Evolutionary conservation across 1,139 yeast genomes (phyloP), one percentile per base, ranked within the genome.

Genomic region (Zhuliangozyma blackwelliae): DNA sequence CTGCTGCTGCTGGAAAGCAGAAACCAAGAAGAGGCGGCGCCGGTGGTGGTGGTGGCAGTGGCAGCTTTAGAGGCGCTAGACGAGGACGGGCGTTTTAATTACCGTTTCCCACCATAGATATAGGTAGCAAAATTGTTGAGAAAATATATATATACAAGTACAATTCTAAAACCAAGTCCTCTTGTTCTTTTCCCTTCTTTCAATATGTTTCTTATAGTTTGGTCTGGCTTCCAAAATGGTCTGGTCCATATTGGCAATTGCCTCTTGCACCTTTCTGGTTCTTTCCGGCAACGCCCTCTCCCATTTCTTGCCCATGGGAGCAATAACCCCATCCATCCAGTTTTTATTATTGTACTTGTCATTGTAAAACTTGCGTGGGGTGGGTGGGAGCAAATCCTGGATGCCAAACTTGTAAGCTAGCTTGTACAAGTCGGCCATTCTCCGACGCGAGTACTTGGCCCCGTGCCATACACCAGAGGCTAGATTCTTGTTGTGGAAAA

Each of bases 341-440:
- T 75, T 75, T 70, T 82, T 85, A 45, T 74, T 68, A 33, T 73
- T 68, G 57, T 82, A 86, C 60, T 86, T 88, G 45, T 87, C 95
- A 51, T 79, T 82, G 61, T 75, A 87, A 76, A 89, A 87, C 59
- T 72, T 74, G 69, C 82, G 83, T 37, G 79, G 79, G 42, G 85
- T 61, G 26, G 82, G 77, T 13, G 97, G 98, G 55, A 92, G 68
- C 43, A 88, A 67, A 41, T 84, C 90, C 26, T 79, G 74, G 10
- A 92, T 68, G 23, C 97, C 97, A 52, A 77, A 85, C 51, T 83
- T 76, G 54, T 77, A 72, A 5, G 97, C 97, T 53, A 85, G 64
- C 63, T 90, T 90, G 70, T 74, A 89, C 38, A 92, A 65, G 49
- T 83, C 96, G 19, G 94, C 80, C 53, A 89, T 92, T 52, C 94